These are phyloP conservation scores for Endocladia muricata DNA, from an alignment of 31 red algal species.

Conservation along the genomic window DNA sequence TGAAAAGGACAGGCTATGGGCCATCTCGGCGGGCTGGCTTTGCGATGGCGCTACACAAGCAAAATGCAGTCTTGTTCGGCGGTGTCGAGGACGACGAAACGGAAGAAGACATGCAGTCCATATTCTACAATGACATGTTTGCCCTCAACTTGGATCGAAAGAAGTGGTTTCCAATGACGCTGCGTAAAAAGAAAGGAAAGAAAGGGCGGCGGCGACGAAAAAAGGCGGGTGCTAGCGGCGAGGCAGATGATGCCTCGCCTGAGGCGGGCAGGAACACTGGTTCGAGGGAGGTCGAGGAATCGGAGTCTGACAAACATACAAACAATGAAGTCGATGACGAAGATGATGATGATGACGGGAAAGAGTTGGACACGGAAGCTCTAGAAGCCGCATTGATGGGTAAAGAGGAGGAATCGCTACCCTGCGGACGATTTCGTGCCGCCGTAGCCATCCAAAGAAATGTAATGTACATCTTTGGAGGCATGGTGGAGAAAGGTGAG, in stretches of 20 bases:
- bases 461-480: slow-evolving; percentile 65
- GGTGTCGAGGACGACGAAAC: slow-evolving; percentile 85
- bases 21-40: slow-evolving; percentile 67
- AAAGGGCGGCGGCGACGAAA: slow-evolving; percentile 45
- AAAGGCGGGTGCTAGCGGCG: neutral
- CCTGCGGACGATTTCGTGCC: slow-evolving; percentile 67
- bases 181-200: slow-evolving; percentile 67
- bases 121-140: slow-evolving; percentile 85
- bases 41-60: slow-evolving; percentile 60
- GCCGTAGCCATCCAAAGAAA: slow-evolving; percentile 60
- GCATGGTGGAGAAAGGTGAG: slow-evolving; percentile 65
- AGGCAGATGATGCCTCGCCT: neutral
- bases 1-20: slow-evolving; percentile 74
- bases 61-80: slow-evolving; percentile 71
- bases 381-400: slow-evolving; percentile 48
- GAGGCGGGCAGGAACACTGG: neutral
- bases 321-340: too few relatives aligned
- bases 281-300: neutral
- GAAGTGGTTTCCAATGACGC: slow-evolving; percentile 83
- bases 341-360: slow-evolving; percentile 63
- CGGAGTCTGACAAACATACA: slow-evolving; percentile 14
- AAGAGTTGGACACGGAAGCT: slow-evolving; percentile 43
- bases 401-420: slow-evolving; percentile 32
- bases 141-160: slow-evolving; percentile 74
- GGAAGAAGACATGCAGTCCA: slow-evolving; percentile 66